phyloP scores from a whole-genome alignment of 164 flowering plant species.

The Saururus chinensis region DNA sequence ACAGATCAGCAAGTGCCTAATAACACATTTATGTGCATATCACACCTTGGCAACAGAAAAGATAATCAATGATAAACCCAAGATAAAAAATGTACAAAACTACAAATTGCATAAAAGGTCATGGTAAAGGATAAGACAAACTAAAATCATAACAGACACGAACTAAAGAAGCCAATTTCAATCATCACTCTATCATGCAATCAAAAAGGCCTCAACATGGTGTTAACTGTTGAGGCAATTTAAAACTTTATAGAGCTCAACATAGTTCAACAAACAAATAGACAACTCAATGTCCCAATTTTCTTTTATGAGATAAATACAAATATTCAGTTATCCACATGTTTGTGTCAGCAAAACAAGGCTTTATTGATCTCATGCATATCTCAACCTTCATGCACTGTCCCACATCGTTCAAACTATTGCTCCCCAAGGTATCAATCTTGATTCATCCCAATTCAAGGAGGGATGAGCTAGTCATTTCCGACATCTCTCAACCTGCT shows the following conservation, averaged over 20 bases:
- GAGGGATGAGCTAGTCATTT: background rate
- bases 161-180: too few species aligned
- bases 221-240: too few species aligned
- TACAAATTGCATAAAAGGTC: too few species aligned
- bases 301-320: background rate
- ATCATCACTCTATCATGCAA: too few species aligned
- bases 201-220: too few species aligned
- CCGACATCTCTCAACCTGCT: background rate
- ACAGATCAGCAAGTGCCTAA: slow-evolving; percentile 88
- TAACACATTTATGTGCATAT: background rate
- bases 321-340: background rate
- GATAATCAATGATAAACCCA: too few species aligned
- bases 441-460: background rate
- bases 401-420: too few species aligned
- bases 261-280: background rate
- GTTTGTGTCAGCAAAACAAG: too few species aligned
- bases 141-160: too few species aligned
- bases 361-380: background rate
- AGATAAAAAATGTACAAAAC: too few species aligned
- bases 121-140: background rate
- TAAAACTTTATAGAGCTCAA: too few species aligned
- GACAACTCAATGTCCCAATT: background rate
- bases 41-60: too few species aligned
- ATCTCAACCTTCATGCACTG: background rate
- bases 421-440: background rate